Conservation (phyloP, 768 basidiomycete species). For the Tylopilus sp. region DNA sequence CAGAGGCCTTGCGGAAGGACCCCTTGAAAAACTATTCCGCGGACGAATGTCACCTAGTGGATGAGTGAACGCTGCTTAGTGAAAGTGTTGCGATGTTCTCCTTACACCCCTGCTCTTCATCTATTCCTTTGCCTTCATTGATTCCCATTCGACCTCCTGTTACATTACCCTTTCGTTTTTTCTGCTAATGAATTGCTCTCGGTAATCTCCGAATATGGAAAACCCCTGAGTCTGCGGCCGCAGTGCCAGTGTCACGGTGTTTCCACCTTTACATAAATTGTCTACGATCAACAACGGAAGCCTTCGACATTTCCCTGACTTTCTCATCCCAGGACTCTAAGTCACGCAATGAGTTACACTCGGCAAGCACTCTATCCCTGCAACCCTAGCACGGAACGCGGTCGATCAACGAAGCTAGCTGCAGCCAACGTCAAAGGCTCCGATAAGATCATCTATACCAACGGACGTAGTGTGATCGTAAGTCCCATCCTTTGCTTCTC, state of each 20-base stretch:
- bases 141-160: not conserved
- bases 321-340: not conserved
- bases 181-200: slow-evolving; percentile 3
- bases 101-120: slow-evolving; percentile 10
- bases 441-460: slow-evolving; percentile 82
- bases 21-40: slow-evolving; percentile 74
- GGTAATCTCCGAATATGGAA: too few relatives aligned
- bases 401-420: slow-evolving; percentile 69
- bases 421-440: slow-evolving; percentile 46
- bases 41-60: slow-evolving; percentile 20
- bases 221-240: not conserved
- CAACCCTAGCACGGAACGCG: slow-evolving; percentile 66
- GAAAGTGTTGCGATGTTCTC: not conserved
- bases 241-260: not conserved
- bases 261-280: slow-evolving; percentile 1
- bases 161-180: slow-evolving; percentile 1
- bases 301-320: not conserved
- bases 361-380: slow-evolving; percentile 55
- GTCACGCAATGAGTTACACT: slow-evolving; percentile 46
- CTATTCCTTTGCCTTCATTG: not conserved
- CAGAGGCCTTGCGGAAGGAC: slow-evolving; percentile 74
- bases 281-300: not conserved
- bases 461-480: slow-evolving; percentile 83
- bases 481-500: slow-evolving; percentile 31
- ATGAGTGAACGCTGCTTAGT: slow-evolving; percentile 18